phyloP scores from a whole-genome alignment of 345 rosid genomes.

The Isatis tinctoria region DNA sequence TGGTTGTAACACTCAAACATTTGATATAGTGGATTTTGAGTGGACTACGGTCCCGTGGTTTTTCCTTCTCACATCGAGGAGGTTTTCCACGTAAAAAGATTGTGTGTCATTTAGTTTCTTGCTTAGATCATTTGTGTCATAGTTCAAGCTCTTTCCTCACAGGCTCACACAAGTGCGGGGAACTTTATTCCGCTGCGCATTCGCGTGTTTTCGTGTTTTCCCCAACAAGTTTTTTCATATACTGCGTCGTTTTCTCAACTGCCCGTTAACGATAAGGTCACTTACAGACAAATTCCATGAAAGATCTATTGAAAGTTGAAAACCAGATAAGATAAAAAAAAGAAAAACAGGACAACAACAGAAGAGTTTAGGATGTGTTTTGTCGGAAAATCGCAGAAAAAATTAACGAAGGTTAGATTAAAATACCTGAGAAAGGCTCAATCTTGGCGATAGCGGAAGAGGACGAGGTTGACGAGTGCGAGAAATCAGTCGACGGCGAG shows the following conservation, averaged over 20 bases:
- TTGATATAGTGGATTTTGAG: no score
- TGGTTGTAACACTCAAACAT: no score
- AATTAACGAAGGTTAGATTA: not conserved
- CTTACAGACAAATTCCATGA: not conserved
- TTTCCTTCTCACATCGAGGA: no score
- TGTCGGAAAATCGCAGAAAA: not conserved
- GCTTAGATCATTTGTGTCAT: no score
- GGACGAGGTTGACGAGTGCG: not conserved
- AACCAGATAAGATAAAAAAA: conserved; percentile 11
- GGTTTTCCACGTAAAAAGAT: no score
- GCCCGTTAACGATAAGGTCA: not conserved
- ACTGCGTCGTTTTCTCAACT: not conserved
- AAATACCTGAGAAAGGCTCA: conserved; percentile 13
- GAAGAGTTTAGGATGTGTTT: not conserved
- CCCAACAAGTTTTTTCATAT: not conserved
- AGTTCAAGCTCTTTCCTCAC: no score
- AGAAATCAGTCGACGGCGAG: no score
- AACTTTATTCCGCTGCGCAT: no score
- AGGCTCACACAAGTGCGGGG: no score
- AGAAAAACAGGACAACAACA: conserved; percentile 17
- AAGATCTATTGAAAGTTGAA: conserved; percentile 5
- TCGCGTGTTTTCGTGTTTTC: no score
- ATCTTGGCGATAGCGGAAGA: conserved; percentile 15
- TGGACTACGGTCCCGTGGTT: no score
- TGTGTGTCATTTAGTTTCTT: no score